These are phyloP conservation scores for Climacium dendroides DNA, from an alignment of 225 moss, liverwort and hornwort species.

Conservation along the genomic window DNA sequence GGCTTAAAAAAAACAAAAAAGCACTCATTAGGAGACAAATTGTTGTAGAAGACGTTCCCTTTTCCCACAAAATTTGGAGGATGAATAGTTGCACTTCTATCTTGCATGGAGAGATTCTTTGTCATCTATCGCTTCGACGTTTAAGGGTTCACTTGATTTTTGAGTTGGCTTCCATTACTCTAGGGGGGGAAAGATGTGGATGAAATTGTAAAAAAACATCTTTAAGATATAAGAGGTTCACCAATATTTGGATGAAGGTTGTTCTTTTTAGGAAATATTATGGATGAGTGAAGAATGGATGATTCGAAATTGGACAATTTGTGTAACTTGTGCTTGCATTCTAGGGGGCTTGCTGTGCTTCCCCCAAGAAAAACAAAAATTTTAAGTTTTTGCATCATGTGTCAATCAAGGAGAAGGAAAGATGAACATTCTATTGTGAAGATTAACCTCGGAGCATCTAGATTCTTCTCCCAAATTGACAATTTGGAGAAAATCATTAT, in stretches of 20 bases:
- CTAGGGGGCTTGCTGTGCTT: rapidly evolving
- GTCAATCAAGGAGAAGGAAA: background rate
- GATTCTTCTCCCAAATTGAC: too few relatives aligned
- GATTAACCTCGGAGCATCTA: too few relatives aligned
- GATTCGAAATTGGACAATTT: background rate
- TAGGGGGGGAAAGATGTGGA: rapidly evolving
- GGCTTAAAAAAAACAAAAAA: too few relatives aligned
- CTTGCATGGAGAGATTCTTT: too few relatives aligned
- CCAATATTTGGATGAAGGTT: background rate
- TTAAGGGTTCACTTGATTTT: too few relatives aligned
- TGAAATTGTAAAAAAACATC: rapidly evolving
- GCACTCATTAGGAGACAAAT: too few relatives aligned
- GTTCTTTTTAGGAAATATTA: rapidly evolving
- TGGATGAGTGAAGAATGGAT: background rate
- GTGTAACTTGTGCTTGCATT: rapidly evolving
- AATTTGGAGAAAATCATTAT: too few relatives aligned
- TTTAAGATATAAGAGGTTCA: background rate
- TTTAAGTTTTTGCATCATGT: background rate
- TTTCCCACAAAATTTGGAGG: too few relatives aligned
- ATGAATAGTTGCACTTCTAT: too few relatives aligned
- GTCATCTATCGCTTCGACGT: too few relatives aligned
- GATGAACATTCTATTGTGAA: background rate
- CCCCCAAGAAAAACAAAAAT: rapidly evolving
- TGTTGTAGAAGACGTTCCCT: too few relatives aligned
- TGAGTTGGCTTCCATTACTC: rapidly evolving